Percentiles rank a stretch among this genome's conserved stretches.
phyloP scores from a whole-genome alignment of 495 filamentous ascomycete species.

The Trichoderma gamsii region DNA sequence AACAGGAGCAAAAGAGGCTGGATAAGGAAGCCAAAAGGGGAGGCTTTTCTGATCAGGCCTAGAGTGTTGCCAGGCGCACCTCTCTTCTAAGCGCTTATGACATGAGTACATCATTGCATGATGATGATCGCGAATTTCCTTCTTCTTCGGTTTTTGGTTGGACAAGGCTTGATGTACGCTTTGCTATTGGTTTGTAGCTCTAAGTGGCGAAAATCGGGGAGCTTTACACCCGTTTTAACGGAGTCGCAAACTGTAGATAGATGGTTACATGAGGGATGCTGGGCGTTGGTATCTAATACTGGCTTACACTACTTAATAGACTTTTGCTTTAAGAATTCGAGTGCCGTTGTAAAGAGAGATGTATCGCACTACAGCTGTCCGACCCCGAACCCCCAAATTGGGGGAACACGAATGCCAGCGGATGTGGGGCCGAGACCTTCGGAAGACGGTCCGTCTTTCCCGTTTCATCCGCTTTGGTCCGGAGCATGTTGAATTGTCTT shows the following conservation, averaged over 20 bases:
- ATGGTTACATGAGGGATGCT: too few species aligned
- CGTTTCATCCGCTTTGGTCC: constrained; percentile 2
- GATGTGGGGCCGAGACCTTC: not conserved
- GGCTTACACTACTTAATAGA: not conserved
- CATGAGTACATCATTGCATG: too few species aligned
- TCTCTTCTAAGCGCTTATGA: too few species aligned
- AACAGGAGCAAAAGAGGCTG: not conserved
- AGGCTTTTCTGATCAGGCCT: not conserved
- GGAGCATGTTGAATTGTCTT: not conserved
- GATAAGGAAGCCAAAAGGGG: not conserved
- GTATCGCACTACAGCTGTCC: not conserved
- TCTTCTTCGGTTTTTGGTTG: not conserved
- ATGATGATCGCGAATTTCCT: not conserved
- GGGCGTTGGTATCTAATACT: not conserved
- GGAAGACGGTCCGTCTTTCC: not conserved
- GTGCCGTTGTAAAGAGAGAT: not conserved
- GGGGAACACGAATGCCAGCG: not conserved
- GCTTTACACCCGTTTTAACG: not conserved
- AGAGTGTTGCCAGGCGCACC: not conserved
- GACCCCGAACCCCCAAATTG: not conserved
- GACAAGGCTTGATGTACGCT: too few species aligned
- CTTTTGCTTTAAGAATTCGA: not conserved
- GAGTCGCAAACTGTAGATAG: too few species aligned
- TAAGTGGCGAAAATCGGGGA: not conserved
- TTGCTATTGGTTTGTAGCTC: not conserved